Percentiles rank a stretch among this genome's conserved stretches.
Evolutionary conservation across 352 stramenopile genomes (phyloP).

Genomic region (Blastocystis sp.): DNA sequence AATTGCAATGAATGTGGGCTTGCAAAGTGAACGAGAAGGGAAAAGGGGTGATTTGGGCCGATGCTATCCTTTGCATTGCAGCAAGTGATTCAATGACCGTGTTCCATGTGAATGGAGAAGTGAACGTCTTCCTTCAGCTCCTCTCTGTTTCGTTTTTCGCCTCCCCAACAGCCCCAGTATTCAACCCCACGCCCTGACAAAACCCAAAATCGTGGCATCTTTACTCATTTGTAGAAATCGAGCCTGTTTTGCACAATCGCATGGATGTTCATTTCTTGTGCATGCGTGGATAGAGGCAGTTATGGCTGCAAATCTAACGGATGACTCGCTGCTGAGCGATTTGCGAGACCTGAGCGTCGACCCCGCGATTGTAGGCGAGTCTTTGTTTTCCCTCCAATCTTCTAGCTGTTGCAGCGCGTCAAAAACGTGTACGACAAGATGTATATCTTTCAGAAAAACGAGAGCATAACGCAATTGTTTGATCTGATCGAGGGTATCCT

Average conservation of each 20-base stretch:
- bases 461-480: not conserved
- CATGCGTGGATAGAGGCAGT: too few relatives aligned
- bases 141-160: constrained; percentile 2
- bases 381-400: not conserved
- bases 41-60: too few relatives aligned
- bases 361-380: constrained; percentile 23
- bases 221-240: too few relatives aligned
- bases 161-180: not conserved
- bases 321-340: constrained; percentile 18
- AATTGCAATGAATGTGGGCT: too few relatives aligned
- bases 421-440: constrained; percentile 39
- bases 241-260: too few relatives aligned
- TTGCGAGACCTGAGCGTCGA: constrained; percentile 53
- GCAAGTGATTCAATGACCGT: too few relatives aligned
- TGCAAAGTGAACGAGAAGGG: too few relatives aligned
- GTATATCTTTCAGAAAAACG: constrained; percentile 16
- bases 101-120: constrained; percentile 1
- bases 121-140: not conserved
- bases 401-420: constrained; percentile 43
- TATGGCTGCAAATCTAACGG: constrained; percentile 5
- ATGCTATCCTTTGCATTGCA: too few relatives aligned
- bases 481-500: constrained; percentile 9
- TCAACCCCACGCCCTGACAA: too few relatives aligned
- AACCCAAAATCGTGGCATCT: too few relatives aligned
- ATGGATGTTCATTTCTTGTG: too few relatives aligned